Base-by-base conservation (phyloP, 139 green algal species). In the Chara braunii region DNA sequence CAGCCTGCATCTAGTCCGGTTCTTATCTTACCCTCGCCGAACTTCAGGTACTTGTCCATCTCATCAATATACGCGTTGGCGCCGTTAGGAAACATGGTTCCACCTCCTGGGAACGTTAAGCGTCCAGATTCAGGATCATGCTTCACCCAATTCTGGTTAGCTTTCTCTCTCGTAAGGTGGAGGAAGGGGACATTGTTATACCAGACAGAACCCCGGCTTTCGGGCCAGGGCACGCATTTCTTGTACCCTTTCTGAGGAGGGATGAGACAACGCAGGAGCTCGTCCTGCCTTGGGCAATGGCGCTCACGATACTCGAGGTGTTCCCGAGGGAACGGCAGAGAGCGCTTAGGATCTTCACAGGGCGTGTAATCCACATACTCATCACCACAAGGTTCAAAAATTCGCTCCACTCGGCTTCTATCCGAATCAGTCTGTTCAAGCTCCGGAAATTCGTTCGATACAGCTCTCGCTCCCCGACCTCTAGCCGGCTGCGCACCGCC, bases 131-230 rank as follows among this genome's bases (percentile, higher is more conserved):
- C 23, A 22, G 26, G 24, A 8, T 64, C 55, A 37, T 64, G 51
- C n/a, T 37, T 36, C n/a, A 64, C 24, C 55, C 55, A 64, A 37
- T 64, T 64, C 55, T 64, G 55, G 26, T 23, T 37, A 14, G 55
- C 55, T 37, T 64, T 64, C 55, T 64, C 55, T 37, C 22, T 23
- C 24, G 55, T 64, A n/a, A 64, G 55, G 55, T 64, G 28, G 37
- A 54, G 50, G 11, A 54, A 26, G 37, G 55, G 55, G 37, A 64
- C 55, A 37, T 64, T 64, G 22, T 22, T 37, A n/a, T 64, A 64
- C 55, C 55, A 64, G 37, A 37, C 55, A 24, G 14, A 23, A 37
- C 51, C 55, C 0, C 55, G 32, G 55, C 55, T 64, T 26, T 51
- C 28, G 8, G 55, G 55, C 55, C 55, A 64, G 37, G 26, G 32